Conservation (phyloP, 257 asterid species). For the Penstemon barbatus region DNA sequence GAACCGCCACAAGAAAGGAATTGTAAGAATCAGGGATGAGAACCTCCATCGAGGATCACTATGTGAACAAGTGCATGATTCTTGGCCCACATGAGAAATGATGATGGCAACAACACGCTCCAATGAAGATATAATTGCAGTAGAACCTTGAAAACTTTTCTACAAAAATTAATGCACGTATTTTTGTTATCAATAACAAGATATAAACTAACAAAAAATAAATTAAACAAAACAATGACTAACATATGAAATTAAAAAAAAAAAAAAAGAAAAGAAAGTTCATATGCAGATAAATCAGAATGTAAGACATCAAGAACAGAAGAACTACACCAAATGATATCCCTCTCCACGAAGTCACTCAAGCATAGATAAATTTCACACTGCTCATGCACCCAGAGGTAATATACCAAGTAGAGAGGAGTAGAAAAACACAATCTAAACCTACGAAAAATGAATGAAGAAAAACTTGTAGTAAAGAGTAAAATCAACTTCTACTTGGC, state of each 20-base stretch:
- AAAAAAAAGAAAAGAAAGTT: background rate
- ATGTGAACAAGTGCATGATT: constrained; percentile 70
- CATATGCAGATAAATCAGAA: background rate
- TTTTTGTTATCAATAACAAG: constrained; percentile 18
- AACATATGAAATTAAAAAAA: background rate
- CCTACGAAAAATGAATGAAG: constrained; percentile 1
- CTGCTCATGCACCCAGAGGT: constrained; percentile 12
- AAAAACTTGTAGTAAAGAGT: constrained; percentile 5
- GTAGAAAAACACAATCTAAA: constrained; percentile 6
- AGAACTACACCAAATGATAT: constrained; percentile 8
- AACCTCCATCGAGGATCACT: constrained; percentile 64
- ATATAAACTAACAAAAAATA: background rate
- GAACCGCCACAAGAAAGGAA: constrained; percentile 83
- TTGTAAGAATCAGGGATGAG: constrained; percentile 78
- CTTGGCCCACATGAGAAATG: constrained; percentile 72
- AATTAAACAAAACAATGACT: background rate
- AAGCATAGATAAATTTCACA: constrained; percentile 15
- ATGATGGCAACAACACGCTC: constrained; percentile 63
- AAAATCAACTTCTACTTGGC: background rate
- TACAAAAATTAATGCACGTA: constrained; percentile 42
- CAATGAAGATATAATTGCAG: constrained; percentile 55
- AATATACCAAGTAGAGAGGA: background rate
- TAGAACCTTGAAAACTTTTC: constrained; percentile 56
- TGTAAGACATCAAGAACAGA: background rate
- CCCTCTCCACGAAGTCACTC: constrained; percentile 17